Percentiles rank a stretch among this genome's conserved stretches.
Evolutionary conservation across 495 filamentous ascomycete species (phyloP).

Genomic region (Podospora sp.): DNA sequence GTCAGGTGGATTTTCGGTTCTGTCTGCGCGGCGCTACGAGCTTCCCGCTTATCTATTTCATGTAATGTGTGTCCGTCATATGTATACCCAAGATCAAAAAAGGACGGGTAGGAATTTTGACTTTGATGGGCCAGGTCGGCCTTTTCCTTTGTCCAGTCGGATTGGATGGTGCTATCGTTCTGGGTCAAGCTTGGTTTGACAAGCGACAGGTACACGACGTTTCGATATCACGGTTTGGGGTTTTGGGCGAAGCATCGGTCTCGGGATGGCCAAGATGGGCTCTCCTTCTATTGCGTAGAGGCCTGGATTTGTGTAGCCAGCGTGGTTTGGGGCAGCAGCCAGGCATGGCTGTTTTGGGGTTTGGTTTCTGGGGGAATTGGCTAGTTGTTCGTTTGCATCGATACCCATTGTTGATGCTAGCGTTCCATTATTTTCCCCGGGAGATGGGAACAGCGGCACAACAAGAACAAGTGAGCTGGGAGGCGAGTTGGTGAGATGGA

Average conservation of each 20-base stretch:
- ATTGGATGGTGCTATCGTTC: not conserved
- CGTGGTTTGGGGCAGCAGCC: not conserved
- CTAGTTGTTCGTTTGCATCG: not conserved
- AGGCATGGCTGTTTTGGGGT: too few relatives aligned
- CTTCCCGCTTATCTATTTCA: too few relatives aligned
- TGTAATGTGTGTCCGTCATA: not conserved
- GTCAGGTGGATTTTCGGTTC: not conserved
- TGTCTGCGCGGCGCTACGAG: not conserved
- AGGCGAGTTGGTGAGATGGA: not conserved
- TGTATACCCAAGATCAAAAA: constrained; percentile 15
- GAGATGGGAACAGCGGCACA: not conserved
- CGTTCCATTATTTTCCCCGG: not conserved
- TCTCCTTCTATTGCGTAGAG: not conserved
- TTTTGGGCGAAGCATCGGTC: too few relatives aligned
- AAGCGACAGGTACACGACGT: not conserved
- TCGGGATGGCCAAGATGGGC: not conserved
- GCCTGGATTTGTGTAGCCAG: not conserved
- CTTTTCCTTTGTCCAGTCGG: not conserved
- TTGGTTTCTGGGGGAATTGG: not conserved
- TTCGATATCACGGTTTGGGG: too few relatives aligned
- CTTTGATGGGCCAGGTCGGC: not conserved
- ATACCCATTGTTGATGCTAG: not conserved
- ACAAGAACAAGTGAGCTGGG: not conserved
- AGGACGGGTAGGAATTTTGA: not conserved
- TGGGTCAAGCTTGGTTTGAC: not conserved